phyloP scores from a whole-genome alignment of 768 basidiomycete species.

The Boletus tomentosulus region DNA sequence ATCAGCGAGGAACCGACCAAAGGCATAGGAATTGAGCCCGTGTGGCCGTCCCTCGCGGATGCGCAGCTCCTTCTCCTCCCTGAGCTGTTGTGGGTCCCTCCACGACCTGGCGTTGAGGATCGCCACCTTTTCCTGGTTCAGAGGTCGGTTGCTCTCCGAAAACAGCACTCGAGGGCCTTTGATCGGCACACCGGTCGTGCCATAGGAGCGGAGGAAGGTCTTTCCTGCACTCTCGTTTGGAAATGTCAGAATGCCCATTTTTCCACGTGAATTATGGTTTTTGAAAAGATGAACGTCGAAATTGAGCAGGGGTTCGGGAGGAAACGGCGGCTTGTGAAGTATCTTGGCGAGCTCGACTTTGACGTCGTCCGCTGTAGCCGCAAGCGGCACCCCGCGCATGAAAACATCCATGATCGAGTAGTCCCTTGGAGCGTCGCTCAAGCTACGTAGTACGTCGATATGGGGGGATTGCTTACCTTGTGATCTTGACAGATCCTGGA shows the following conservation, averaged over 20 bases:
- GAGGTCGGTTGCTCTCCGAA: constrained; percentile 15
- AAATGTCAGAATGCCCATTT: constrained; percentile 31
- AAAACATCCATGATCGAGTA: constrained; percentile 32
- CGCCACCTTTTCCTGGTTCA: constrained; percentile 22
- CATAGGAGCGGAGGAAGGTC: constrained; percentile 27
- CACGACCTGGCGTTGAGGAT: constrained; percentile 24
- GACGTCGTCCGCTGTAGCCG: constrained; percentile 30
- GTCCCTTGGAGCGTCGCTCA: neutral
- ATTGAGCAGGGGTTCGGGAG: constrained; percentile 24
- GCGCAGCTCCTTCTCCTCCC: constrained; percentile 21
- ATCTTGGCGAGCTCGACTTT: constrained; percentile 30
- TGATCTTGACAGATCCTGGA: constrained; percentile 7
- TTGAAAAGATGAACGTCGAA: constrained; percentile 33
- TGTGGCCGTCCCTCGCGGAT: constrained; percentile 20
- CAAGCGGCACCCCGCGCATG: constrained; percentile 28
- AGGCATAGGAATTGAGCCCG: constrained; percentile 25
- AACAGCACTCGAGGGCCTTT: constrained; percentile 24
- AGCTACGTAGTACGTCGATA: neutral
- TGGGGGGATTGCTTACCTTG: constrained; percentile 18
- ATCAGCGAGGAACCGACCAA: constrained; percentile 35
- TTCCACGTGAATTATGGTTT: constrained; percentile 17
- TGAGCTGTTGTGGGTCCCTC: constrained; percentile 29
- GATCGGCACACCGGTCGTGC: constrained; percentile 22
- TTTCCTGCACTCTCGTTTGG: constrained; percentile 17
- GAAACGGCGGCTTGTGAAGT: constrained; percentile 34